Percentiles rank a stretch among this genome's conserved stretches.
These are phyloP conservation scores for Macrolepiota albuminosa DNA, from an alignment of 768 basidiomycete species.

Conservation along the genomic window DNA sequence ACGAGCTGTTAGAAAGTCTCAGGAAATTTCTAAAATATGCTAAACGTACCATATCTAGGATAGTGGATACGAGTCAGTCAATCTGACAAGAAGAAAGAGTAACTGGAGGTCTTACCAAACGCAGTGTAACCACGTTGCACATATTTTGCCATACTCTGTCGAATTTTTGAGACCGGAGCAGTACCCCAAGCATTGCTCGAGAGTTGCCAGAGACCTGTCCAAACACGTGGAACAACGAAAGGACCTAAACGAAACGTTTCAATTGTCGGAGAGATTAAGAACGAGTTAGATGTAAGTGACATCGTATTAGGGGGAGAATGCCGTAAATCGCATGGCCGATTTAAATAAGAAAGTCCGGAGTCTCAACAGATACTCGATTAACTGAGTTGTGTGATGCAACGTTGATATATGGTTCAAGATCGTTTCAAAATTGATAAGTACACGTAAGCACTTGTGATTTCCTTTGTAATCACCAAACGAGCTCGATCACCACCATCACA, in stretches of 20 bases:
- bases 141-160: conserved; percentile 62
- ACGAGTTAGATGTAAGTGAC: conserved; percentile 15
- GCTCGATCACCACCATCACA: not conserved
- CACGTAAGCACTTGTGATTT: not conserved
- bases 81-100: not conserved
- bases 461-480: not conserved
- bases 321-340: not conserved
- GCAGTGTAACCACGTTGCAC: conserved; percentile 58
- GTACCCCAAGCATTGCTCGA: conserved; percentile 86
- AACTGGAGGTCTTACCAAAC: conserved; percentile 40
- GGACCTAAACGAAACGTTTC: conserved; percentile 57
- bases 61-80: not conserved
- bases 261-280: conserved; percentile 1
- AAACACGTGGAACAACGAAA: conserved; percentile 56
- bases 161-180: conserved; percentile 59
- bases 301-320: not conserved
- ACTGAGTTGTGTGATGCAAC: not conserved
- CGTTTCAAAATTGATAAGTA: not conserved
- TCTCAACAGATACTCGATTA: not conserved
- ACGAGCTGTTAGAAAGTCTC: not conserved
- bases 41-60: conserved; percentile 51
- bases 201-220: conserved; percentile 82
- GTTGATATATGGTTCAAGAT: no score
- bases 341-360: conserved; percentile 3
- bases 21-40: not conserved